phyloP scores from a whole-genome alignment of 805 yeast genomes.

The Kodamaea kakaduensis region DNA sequence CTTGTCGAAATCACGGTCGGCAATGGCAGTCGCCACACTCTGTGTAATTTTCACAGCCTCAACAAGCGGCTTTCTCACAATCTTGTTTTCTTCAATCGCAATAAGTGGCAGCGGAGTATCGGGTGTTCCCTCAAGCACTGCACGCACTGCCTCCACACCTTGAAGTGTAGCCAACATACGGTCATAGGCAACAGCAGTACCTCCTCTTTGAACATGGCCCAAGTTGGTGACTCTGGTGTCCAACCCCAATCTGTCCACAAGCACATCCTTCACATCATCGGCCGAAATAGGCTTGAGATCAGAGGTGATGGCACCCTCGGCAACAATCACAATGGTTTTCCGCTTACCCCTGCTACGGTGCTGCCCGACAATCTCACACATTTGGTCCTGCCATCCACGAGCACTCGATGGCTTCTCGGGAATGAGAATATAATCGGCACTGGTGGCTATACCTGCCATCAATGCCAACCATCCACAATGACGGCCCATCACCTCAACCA shows the following conservation, averaged over 20 bases:
- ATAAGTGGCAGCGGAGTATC: slow-evolving; percentile 93
- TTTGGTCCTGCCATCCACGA: slow-evolving; percentile 73
- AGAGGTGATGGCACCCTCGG: slow-evolving; percentile 93
- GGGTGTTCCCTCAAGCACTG: slow-evolving; percentile 84
- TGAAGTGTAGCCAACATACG: slow-evolving; percentile 89
- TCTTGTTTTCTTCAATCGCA: slow-evolving; percentile 82
- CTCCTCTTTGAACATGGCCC: slow-evolving; percentile 99
- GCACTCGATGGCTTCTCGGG: slow-evolving; percentile 89
- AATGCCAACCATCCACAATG: slow-evolving; percentile 99
- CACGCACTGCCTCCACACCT: slow-evolving; percentile 96
- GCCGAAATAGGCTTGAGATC: slow-evolving; percentile 78
- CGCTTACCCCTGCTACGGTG: slow-evolving; percentile 88
- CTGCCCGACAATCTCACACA: slow-evolving; percentile 67
- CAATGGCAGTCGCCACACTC: slow-evolving; percentile 87
- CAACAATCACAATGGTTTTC: slow-evolving; percentile 93
- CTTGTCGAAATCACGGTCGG: slow-evolving; percentile 68
- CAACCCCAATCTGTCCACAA: slow-evolving; percentile 71
- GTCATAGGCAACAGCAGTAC: slow-evolving; percentile 95
- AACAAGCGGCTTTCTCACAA: slow-evolving; percentile 77
- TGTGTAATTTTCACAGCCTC: slow-evolving; percentile 88
- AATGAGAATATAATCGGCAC: slow-evolving; percentile 90
- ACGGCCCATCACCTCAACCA: slow-evolving; percentile 98
- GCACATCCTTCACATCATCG: slow-evolving; percentile 73
- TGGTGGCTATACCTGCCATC: slow-evolving; percentile 95
- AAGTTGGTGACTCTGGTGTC: slow-evolving; percentile 94